phyloP scores from a whole-genome alignment of 306 rosid genomes.

The Ammopiptanthus mongolicus region DNA sequence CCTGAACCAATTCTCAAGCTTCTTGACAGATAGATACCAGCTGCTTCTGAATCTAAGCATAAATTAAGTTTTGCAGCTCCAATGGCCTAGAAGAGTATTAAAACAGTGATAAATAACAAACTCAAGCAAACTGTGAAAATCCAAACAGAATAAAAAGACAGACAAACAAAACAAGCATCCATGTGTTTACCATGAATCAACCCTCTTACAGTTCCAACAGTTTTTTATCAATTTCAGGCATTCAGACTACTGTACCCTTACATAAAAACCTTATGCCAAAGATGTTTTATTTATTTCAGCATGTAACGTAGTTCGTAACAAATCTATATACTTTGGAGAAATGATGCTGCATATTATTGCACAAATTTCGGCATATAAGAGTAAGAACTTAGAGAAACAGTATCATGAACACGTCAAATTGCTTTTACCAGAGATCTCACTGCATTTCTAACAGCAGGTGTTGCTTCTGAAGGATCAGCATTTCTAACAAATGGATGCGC shows the following conservation, averaged over 20 bases:
- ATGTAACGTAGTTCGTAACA: background rate
- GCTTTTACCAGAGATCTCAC: constrained; percentile 53
- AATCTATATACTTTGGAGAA: constrained; percentile 23
- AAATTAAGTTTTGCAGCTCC: constrained; percentile 37
- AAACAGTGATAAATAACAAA: constrained; percentile 5
- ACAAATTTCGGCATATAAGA: background rate
- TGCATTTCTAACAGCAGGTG: constrained; percentile 33
- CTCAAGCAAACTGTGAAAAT: background rate
- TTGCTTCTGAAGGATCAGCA: constrained; percentile 50
- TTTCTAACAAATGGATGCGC: constrained; percentile 76
- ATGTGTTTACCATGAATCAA: background rate
- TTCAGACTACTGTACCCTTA: background rate
- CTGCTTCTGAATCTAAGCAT: constrained; percentile 42
- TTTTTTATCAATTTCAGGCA: background rate
- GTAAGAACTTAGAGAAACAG: background rate
- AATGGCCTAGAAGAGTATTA: constrained; percentile 44
- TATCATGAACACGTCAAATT: background rate
- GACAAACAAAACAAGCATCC: background rate
- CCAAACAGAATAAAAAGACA: background rate
- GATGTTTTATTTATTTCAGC: background rate
- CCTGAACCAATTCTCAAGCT: constrained; percentile 39
- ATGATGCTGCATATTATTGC: constrained; percentile 34
- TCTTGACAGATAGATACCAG: constrained; percentile 37
- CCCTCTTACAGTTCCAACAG: background rate
- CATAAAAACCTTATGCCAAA: background rate